Evolutionary conservation across 2,329 filamentous ascomycete genomes (phyloP), one percentile per base, ranked within the genome.

Genomic region (Cytospora mali): DNA sequence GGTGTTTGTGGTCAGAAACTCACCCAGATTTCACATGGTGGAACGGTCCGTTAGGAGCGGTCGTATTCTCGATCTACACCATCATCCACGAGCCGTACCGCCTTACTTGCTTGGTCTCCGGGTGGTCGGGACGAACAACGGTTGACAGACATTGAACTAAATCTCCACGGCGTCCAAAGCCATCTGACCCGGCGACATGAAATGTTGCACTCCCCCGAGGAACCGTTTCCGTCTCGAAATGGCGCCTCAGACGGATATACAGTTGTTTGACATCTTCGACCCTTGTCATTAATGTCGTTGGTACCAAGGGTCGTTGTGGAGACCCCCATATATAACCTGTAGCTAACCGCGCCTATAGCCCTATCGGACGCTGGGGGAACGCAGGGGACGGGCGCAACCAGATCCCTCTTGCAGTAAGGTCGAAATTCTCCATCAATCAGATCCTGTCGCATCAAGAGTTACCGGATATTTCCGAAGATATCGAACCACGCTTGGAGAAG

Each of bases 361-460:
- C 53, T 60, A 60, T 54, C 57, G 27, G 33, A 27, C 13, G 31
- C 31, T 33, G 23, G 27, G 42, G 42, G 9, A 18, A 31, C 39
- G 27, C 50, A 48, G n/a, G 23, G 31, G 33, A n/a, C 6, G 39
- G 6, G 51, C 61, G 52, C 57, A 29, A 52, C 35, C 21, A 31
- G 59, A 23, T 48, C n/a, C 56, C 58, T 55, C 54, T 28, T 27
- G 46, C 18, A 21, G 10, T 14, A 14, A 35, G 53, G 29, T 31
- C 21, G 54, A 27, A 58, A 48, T 64, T 50, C 59, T 64, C 62
- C 62, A 56, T 64, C 62, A 64, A 64, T 64, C 62, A 61, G 28
- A 61, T 35, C 27, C 7, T 5, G 42, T 29, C 58, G 42, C 42
- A 51, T 61, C 42, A 33, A 39, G 39, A 39, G 35, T 49, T 27